Conservation (phyloP, 148 eudicot species). For the Beta vulgaris region DNA sequence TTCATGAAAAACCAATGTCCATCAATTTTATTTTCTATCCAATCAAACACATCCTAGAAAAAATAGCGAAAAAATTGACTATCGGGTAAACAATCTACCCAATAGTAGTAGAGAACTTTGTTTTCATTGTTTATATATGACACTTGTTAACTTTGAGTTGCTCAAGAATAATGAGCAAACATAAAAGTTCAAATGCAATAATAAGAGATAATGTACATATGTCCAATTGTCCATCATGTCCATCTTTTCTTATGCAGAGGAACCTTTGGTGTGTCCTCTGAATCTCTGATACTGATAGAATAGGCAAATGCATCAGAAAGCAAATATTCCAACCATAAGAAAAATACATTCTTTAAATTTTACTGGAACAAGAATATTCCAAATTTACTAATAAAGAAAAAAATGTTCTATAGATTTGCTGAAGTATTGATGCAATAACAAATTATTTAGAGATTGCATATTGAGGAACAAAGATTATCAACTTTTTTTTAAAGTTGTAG, state of each 20-base stretch:
- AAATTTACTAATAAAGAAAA: neutral
- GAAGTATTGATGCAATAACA: too few species aligned
- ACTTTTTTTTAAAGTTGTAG: neutral
- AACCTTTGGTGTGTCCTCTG: constrained; percentile 7
- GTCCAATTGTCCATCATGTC: neutral
- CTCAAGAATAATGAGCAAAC: too few species aligned
- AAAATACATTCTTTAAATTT: neutral
- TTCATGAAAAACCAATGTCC: too few species aligned
- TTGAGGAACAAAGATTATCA: neutral
- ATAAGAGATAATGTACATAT: neutral
- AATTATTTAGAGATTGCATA: neutral
- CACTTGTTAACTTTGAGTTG: too few species aligned
- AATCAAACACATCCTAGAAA: too few species aligned
- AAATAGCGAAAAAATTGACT: too few species aligned
- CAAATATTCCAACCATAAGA: constrained; percentile 9
- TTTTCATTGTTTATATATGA: too few species aligned
- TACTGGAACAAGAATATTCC: neutral
- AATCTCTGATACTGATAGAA: constrained; percentile 16
- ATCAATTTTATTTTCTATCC: too few species aligned
- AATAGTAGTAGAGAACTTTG: too few species aligned
- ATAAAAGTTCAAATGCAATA: neutral
- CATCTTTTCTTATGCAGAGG: constrained; percentile 1
- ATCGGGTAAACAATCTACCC: too few species aligned
- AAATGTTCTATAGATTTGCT: neutral
- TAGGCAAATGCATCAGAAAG: constrained; percentile 17